Conservation (phyloP, 768 basidiomycete species). For the Gymnopilus junonius region DNA sequence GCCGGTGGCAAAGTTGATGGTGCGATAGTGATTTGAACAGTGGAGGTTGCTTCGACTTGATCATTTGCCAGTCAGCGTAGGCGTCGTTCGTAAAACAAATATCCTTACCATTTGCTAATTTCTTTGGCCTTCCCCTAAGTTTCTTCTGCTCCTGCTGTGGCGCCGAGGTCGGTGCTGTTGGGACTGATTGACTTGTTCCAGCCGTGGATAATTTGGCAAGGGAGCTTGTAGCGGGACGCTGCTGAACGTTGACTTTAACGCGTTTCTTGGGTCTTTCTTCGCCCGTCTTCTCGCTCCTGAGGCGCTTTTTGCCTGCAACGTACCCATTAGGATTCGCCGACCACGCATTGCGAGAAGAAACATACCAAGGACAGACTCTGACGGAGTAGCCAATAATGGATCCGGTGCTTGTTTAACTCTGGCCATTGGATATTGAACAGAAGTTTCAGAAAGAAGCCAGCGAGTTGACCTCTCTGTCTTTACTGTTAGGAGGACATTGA, state of each 20-base stretch:
- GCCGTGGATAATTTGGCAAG: background rate
- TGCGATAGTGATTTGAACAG: background rate
- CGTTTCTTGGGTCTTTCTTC: background rate
- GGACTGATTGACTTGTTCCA: background rate
- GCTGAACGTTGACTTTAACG: background rate
- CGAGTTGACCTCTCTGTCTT: background rate
- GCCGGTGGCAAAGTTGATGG: background rate
- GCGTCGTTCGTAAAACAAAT: background rate
- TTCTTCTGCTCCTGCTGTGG: background rate
- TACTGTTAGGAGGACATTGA: background rate
- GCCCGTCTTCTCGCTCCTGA: background rate
- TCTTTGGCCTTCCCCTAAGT: background rate
- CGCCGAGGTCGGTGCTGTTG: background rate
- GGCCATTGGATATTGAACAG: background rate
- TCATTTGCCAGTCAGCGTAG: background rate
- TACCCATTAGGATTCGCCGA: background rate
- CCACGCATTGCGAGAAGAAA: too few species aligned
- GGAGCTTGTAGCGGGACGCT: background rate
- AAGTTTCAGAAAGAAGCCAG: background rate
- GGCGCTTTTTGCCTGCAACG: constrained; percentile 11
- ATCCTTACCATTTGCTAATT: background rate
- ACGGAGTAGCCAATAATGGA: background rate
- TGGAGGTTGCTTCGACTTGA: background rate
- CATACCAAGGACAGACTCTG: background rate
- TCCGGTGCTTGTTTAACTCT: background rate